Conservation (phyloP, 345 rosid genomes). For the Gossypioides kirkii region DNA sequence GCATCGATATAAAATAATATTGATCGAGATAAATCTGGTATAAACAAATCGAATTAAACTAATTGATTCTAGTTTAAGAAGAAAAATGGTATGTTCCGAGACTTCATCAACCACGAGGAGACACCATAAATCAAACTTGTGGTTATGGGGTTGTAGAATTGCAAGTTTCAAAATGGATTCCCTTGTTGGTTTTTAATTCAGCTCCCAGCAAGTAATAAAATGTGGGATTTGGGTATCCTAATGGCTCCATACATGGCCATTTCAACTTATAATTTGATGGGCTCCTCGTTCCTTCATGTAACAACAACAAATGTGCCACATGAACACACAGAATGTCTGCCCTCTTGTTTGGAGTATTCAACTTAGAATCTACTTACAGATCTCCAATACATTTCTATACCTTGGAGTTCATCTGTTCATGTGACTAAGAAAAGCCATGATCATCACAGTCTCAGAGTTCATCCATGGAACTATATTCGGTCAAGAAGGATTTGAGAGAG, state of each 20-base stretch:
- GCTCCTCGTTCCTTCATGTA: neutral
- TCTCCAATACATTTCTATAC: neutral
- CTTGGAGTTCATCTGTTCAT: conserved; percentile 1
- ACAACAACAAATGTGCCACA: neutral
- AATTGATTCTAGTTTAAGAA: no score
- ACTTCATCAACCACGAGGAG: neutral
- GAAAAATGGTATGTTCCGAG: no score
- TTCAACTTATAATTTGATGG: no score
- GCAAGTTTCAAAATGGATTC: neutral
- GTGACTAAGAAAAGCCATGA: neutral
- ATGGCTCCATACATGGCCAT: neutral
- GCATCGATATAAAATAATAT: no score
- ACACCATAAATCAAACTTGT: neutral
- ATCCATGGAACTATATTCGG: neutral
- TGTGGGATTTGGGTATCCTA: neutral
- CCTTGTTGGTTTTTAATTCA: neutral
- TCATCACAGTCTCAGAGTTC: neutral
- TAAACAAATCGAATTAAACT: no score
- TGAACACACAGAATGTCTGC: no score
- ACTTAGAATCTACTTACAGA: neutral
- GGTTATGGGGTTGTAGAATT: neutral
- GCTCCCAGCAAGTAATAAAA: neutral
- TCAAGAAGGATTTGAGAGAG: neutral
- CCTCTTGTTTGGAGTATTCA: neutral
- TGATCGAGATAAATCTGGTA: no score